Evolutionary conservation across 1,284 basidiomycete species (phyloP), one percentile per base, ranked within the genome.

Genomic region (Flammula alnicola): DNA sequence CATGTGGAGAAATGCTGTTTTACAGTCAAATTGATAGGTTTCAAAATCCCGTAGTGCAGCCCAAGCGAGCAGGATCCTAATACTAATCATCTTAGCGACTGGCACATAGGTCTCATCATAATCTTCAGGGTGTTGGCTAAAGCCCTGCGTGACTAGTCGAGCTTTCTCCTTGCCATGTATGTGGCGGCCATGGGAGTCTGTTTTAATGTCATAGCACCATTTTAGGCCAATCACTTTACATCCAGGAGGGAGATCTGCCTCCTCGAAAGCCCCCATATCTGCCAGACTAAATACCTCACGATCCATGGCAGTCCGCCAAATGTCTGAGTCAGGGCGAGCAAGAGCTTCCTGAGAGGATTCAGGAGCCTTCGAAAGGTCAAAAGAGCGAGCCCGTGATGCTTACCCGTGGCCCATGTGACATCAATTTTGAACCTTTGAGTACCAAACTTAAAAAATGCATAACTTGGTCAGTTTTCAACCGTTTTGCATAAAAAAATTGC

Each of bases 71-170:
- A 73, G 16, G 1, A 67, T 39, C 0, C 69, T 60, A 3, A 75
- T 57, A 5, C 65, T 64, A 0, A 59, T 41, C 6, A 66, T 45
- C 6, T 64, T 57, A 0, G 57, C 62, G 4, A 73, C 70, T 0
- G 73, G 71, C 1, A 73, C 61, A 46, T 63, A 73, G 0, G 71
- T 76, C 5, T 74, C 65, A 12, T 61, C 62, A 43, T 57, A 71
- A 36, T 68, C 61, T 17, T 62, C 54, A 0, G 58, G 61, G 0
- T 50, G 46, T 42, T 69, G 66, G 46, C 56, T 55, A 56, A 69
- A 76, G 2, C 71, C 72, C 27, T 65, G 59, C 1, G 63, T 70
- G 1, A 72, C 66, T 0, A 73, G 35, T 2, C 64, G 46, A n/a
- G 64, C 68, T 41, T 72, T 71, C 32, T 59, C 55, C 7, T 49